A percentile compares a stretch with the other conserved stretches of the same genome.
Evolutionary conservation across 345 rosid species (phyloP).

Genomic region (Corchorus capsularis): DNA sequence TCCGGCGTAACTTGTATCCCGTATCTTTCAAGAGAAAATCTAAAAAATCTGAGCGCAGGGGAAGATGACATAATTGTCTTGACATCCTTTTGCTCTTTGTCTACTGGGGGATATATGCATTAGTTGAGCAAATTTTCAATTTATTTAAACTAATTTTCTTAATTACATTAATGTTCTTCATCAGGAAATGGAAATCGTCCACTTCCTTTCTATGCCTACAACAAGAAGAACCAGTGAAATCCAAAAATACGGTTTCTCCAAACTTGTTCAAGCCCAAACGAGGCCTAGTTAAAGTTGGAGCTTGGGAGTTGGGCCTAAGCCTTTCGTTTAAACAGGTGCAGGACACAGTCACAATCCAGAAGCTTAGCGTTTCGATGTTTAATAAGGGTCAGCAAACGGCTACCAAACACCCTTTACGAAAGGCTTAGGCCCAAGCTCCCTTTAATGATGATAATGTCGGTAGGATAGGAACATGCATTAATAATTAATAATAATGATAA

Average conservation of each 20-base stretch:
- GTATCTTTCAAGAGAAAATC: constrained; percentile 45
- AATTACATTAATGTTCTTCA: background rate
- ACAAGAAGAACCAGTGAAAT: too few relatives aligned
- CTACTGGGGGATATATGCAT: background rate
- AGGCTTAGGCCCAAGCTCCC: too few relatives aligned
- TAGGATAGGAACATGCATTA: too few relatives aligned
- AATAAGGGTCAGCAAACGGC: background rate
- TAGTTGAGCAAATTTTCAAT: background rate
- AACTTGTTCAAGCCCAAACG: background rate
- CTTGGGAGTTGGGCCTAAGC: background rate
- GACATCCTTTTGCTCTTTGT: background rate
- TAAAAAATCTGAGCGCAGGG: constrained; percentile 17
- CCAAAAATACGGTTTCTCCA: background rate
- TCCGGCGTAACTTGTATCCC: constrained; percentile 45
- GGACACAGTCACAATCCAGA: background rate
- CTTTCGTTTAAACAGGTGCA: background rate
- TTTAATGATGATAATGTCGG: too few relatives aligned
- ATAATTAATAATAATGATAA: too few relatives aligned
- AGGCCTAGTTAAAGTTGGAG: background rate
- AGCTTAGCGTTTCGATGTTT: background rate
- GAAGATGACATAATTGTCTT: background rate
- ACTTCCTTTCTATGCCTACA: too few relatives aligned
- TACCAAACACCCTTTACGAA: too few relatives aligned
- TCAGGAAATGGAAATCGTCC: too few relatives aligned
- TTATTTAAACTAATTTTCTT: background rate